A percentile compares a stretch with the other conserved stretches of the same genome.
Evolutionary conservation across 345 rosid species (phyloP).

Genomic region (Geranium rotundifolium): DNA sequence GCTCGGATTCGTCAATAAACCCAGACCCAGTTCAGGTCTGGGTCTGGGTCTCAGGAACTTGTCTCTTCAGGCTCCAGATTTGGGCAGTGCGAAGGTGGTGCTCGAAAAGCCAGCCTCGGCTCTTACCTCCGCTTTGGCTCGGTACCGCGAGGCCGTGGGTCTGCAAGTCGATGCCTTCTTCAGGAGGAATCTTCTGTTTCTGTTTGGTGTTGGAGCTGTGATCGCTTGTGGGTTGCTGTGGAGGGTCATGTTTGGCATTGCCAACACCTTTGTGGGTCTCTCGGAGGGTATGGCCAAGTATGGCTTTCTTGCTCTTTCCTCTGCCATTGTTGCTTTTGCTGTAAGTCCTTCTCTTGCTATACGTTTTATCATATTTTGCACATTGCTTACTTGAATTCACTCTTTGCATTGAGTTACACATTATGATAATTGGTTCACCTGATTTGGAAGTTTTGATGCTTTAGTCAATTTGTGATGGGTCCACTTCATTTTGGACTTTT

Average conservation of each 20-base stretch:
- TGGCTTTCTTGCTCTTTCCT: constrained; percentile 82
- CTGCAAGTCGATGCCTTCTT: constrained; percentile 74
- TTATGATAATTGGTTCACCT: neutral
- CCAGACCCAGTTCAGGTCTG: neutral
- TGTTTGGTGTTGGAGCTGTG: constrained; percentile 62
- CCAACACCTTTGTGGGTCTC: constrained; percentile 66
- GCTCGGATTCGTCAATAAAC: neutral
- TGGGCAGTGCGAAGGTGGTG: constrained; percentile 31
- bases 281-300: constrained; percentile 93
- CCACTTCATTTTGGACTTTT: no score
- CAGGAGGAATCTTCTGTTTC: constrained; percentile 51
- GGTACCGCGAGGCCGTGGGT: constrained; percentile 62
- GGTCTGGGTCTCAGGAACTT: constrained; percentile 17
- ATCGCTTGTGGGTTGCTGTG: constrained; percentile 59
- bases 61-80: constrained; percentile 28
- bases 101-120: constrained; percentile 47
- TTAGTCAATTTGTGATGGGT: no score
- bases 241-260: constrained; percentile 87
- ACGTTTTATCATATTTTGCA: neutral
- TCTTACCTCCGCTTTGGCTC: constrained; percentile 40
- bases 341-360: constrained; percentile 33
- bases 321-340: constrained; percentile 75
- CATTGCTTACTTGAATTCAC: neutral
- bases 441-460: neutral
- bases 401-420: neutral